Conservation (phyloP, 768 basidiomycete genomes). For the Tylopilus balloui region DNA sequence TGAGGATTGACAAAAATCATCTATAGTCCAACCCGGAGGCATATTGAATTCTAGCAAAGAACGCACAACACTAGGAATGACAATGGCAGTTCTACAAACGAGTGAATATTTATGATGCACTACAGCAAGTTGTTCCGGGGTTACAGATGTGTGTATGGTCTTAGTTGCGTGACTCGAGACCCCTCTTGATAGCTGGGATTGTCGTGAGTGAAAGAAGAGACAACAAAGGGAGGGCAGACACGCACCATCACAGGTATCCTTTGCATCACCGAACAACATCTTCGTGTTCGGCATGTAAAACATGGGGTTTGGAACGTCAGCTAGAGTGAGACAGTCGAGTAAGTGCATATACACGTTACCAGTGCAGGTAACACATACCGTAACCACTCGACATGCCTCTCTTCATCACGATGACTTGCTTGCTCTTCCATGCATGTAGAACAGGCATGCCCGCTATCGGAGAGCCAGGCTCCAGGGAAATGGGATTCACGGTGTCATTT, state of each 20-base stretch:
- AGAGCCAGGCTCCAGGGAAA: slow-evolving; percentile 81
- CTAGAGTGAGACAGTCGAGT: slow-evolving; percentile 33
- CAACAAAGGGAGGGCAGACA: not conserved
- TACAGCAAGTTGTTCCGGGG: slow-evolving; percentile 9
- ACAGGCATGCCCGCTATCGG: slow-evolving; percentile 92
- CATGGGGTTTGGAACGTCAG: slow-evolving; percentile 91
- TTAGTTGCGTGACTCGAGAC: slow-evolving; percentile 40
- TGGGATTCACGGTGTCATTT: slow-evolving; percentile 90
- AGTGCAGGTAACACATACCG: slow-evolving; percentile 41
- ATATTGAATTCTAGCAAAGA: not conserved
- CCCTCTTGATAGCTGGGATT: slow-evolving; percentile 52
- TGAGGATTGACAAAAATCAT: slow-evolving; percentile 10
- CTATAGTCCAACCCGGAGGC: not conserved
- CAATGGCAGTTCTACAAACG: slow-evolving; percentile 15
- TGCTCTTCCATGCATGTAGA: slow-evolving; percentile 89
- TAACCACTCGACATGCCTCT: slow-evolving; percentile 86
- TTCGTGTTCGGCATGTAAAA: slow-evolving; percentile 88
- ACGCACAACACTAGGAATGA: not conserved
- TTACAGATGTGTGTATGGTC: not conserved
- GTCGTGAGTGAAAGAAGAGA: not conserved
- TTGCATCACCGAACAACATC: slow-evolving; percentile 92
- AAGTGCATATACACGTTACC: not conserved
- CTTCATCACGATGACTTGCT: slow-evolving; percentile 91
- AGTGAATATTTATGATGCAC: slow-evolving; percentile 19
- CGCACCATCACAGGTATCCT: slow-evolving; percentile 82